Percentiles rank a stretch among this genome's conserved stretches.
phyloP scores from a whole-genome alignment of 805 yeast genomes.

The Metschnikowia continentalis region DNA sequence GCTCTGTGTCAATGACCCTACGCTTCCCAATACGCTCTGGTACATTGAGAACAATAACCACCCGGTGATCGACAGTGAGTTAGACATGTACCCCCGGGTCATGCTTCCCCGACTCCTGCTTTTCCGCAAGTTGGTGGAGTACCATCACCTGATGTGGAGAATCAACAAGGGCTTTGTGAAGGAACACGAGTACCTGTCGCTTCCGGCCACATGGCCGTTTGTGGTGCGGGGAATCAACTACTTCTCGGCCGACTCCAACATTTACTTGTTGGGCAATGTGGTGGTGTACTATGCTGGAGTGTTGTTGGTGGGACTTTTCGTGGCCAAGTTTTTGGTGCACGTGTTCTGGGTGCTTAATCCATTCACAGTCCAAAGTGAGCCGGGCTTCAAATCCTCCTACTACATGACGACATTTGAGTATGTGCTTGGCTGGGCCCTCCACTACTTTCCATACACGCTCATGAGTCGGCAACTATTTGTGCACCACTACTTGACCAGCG shows the following conservation, averaged over 20 bases:
- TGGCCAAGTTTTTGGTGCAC: slow-evolving; percentile 18
- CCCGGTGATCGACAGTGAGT: slow-evolving; percentile 37
- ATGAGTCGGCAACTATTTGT: slow-evolving; percentile 37
- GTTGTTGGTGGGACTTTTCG: slow-evolving; percentile 27
- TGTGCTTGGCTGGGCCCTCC: slow-evolving; percentile 54
- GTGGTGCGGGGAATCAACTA: slow-evolving; percentile 55
- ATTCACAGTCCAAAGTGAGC: slow-evolving; percentile 18
- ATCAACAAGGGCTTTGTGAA: slow-evolving; percentile 45
- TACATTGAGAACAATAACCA: slow-evolving; percentile 63
- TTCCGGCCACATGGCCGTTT: slow-evolving; percentile 54
- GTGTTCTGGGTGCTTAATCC: slow-evolving; percentile 29
- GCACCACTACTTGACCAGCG: slow-evolving; percentile 47
- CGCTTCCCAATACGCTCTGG: slow-evolving; percentile 66
- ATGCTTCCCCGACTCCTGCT: slow-evolving; percentile 36
- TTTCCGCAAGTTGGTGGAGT: slow-evolving; percentile 49
- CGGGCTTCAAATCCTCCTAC: slow-evolving; percentile 11
- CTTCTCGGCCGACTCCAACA: slow-evolving; percentile 42
- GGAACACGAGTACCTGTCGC: slow-evolving; percentile 46
- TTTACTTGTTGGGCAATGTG: slow-evolving; percentile 65
- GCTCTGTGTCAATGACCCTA: slow-evolving; percentile 74
- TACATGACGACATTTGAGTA: slow-evolving; percentile 31
- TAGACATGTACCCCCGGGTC: slow-evolving; percentile 18
- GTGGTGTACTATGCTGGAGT: slow-evolving; percentile 50
- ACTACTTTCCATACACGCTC: slow-evolving; percentile 52
- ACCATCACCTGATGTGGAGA: slow-evolving; percentile 54